Base-by-base conservation (phyloP, 2,329 filamentous ascomycete species). In the Diaporthe aspalathi region DNA sequence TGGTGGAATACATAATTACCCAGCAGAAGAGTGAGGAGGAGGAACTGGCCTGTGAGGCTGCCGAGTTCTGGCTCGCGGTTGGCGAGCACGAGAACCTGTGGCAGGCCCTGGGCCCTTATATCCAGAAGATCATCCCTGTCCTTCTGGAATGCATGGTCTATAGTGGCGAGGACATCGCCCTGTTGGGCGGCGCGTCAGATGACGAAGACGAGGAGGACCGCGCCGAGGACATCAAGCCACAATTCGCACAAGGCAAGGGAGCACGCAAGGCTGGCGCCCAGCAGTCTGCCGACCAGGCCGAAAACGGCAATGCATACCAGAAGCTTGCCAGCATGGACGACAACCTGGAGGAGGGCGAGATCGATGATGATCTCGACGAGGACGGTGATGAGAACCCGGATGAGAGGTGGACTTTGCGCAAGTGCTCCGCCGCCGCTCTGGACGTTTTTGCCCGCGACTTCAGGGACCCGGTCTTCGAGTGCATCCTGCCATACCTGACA, bases 91-190 rank as follows among this genome's bases (percentile, higher is more conserved):
- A 93, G 52, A 89, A 92, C 72, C 84, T 98, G 67, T 94, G 94
- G 84, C 88, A 90, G 75, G 88, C 90, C 0, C 85, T 99, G 56
- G 90, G 88, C 11, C 94, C 94, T 0, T 93, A 93, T 78, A 89
- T 98, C 70, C 83, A 88, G 75, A 93, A 93, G 80, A 95, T 98
- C 74, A 92, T 99, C 38, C 96, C 96, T 0, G 93, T 98, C 1
- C 84, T 99, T 66, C 88, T 99, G 9, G 91, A 96, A 75, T 97
- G 94, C 79, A 99, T 99, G 95, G 91, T 98, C 1, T 99, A 98
- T 80, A 93, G 93, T 77, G 94, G 96, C 74, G 96, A 99, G 76
- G 96, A 98, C 75, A 96, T 97, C 76, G 88, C 93, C 43, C 86
- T 94, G 65, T 85, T 98, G 9, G 94, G 95, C 73, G 93, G 91